Base-by-base conservation (phyloP, 148 eudicot species). In the Polygonum aviculare region DNA sequence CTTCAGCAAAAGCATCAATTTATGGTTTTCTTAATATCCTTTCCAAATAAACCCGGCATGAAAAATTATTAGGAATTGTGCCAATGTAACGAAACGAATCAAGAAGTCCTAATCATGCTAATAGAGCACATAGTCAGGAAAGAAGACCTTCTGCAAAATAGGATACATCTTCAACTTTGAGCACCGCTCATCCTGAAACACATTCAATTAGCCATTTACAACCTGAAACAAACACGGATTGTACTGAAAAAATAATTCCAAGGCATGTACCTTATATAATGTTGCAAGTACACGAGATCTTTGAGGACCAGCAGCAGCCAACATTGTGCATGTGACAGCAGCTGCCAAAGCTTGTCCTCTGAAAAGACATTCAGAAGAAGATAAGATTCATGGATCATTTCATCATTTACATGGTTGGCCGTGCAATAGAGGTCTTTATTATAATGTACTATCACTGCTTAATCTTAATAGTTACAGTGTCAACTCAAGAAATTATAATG, bases 301-400 rank as follows among this genome's bases (percentile, higher is more conserved):
- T 78, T 88, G 96, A 71, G 98, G 97, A 19, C 98, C 98, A 48
- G 98, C 98, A 80, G 94, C 98, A 79, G 98, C 98, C 94, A 95
- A 87, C 79, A 95, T 92, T 62, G 98, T 95, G 83, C 98, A 95
- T 26, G 96, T 95, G 47, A 95, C 90, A 38, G 98, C 98, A 82
- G 98, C 94, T 80, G 98, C 82, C 73, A 92, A 73, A 72, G 98
- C 97, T 85, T 89, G 98, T 50, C 21, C 59, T 54, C 59, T 16
- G 59, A 7, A 54, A 18, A 54, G 5, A 54, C 59, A 54, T 54
- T n/a, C 59, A 54, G 21, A 54, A 16, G 19, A 26, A 26, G 31
- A 26, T 26, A 54, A 54, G 59, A 16, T 16, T 54, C 59, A 54
- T 54, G 59, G 59, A 3, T 54, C 7, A 54, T 54, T 54, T 54